Evolutionary conservation across 768 basidiomycete species (phyloP).

Genomic region (Pholiota microspora): DNA sequence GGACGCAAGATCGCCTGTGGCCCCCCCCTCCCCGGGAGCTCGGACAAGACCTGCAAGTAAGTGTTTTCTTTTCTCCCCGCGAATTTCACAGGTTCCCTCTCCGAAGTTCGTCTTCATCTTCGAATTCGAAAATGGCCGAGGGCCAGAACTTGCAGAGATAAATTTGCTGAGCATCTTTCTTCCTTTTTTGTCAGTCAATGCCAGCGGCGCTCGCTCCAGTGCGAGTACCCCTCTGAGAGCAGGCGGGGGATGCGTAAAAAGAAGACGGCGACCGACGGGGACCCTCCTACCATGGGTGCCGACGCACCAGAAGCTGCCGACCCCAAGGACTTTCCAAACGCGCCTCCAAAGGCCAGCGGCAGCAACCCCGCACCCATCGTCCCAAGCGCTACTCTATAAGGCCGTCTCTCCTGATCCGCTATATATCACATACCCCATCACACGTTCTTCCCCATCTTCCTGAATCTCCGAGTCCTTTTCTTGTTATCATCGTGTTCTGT

Average conservation of each 20-base stretch:
- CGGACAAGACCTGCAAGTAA: slow-evolving; percentile 65
- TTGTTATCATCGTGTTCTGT: not conserved
- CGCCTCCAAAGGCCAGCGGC: not conserved
- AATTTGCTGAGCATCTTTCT: not conserved
- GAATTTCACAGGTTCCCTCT: too few species aligned
- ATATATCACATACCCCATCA: not conserved
- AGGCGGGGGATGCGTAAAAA: slow-evolving; percentile 66
- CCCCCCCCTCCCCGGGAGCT: slow-evolving; percentile 49
- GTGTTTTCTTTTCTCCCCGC: too few species aligned
- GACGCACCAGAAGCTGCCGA: not conserved
- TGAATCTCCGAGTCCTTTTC: not conserved
- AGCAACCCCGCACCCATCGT: not conserved
- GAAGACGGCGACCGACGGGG: slow-evolving; percentile 21
- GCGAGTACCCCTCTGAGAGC: slow-evolving; percentile 71
- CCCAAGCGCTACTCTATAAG: not conserved
- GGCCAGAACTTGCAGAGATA: not conserved
- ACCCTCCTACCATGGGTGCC: not conserved
- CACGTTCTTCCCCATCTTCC: not conserved
- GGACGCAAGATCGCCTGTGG: slow-evolving; percentile 72
- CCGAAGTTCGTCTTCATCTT: slow-evolving; percentile 2
- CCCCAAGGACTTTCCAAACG: not conserved
- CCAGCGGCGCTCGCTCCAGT: slow-evolving; percentile 62
- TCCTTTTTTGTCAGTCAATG: slow-evolving; percentile 55
- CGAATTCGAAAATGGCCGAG: not conserved
- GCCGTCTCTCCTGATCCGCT: not conserved